Base-by-base conservation (phyloP, 1,284 basidiomycete genomes). In the Ustilago sp. region DNA sequence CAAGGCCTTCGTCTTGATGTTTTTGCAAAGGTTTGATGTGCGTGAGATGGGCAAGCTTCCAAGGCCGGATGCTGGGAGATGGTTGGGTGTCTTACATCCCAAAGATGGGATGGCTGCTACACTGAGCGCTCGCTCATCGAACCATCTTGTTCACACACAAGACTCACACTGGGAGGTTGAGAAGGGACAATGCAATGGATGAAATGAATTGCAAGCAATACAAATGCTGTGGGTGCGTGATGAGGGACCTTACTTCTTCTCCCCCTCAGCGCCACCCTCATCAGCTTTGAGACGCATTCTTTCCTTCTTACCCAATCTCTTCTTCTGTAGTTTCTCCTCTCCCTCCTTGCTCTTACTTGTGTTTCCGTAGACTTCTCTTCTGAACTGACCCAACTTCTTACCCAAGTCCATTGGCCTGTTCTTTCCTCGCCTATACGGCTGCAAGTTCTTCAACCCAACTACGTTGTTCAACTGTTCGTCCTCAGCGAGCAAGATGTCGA, bases 381-480 rank as follows among this genome's bases (percentile, higher is more conserved):
- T 91, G 62, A 97, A 88, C 66, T 95, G 93, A 80, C 90, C 89
- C 59, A 98, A 88, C 72, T 91, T 90, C 64, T 92, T 90, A 32
- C 81, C 82, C 54, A 86, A 74, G 88, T 90, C 68, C 87, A 86
- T 82, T 90, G 93, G 92, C 89, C 94, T 72, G 85, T 89, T 80
- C 48, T 86, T n/a, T 85, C 82, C 47, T 86, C 83, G 86, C n/a
- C 93, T 90, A 86, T 98, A 98, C 2, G 96, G 94, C 28, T 95
- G 95, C 69, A 94, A 89, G 84, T 93, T 93, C 88, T 94, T 95
- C 80, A 99, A 88, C 39, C 92, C 90, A 83, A 97, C 91, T 83
- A 94, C 93, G 66, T 93, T 89, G 87, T 99, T 99, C 56, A 99
- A 90, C 84, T 99, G 95, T 55, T 91, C 89, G 87, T 99, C 96